Evolutionary conservation across 148 eudicot species (phyloP), one percentile per base, ranked within the genome.

Genomic region (Beta vulgaris): DNA sequence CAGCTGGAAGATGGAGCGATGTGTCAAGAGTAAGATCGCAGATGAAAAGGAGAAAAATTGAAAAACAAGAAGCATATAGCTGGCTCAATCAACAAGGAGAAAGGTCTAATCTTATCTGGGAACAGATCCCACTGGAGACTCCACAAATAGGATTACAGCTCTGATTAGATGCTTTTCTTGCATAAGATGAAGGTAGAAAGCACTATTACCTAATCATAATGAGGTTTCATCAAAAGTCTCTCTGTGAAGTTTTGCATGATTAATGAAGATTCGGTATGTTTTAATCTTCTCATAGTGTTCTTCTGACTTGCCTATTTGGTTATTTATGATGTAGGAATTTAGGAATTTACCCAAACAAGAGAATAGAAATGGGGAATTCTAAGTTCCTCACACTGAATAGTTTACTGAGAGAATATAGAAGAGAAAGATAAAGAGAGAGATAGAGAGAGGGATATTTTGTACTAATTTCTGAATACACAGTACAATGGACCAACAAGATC

Each of bases 1-100:
- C 85, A 25, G 75, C 82, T 69, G 87, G 86, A 75, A 86, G 87
- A 82, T 91, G 98, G 95, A 81, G 40, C 31, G 95, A 93, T 71
- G 97, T 83, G 59, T 86, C 92, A 9, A 91, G 90, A 77, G 66
- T 88, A 62, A 85, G 92, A 76, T 49, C 39, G 43, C 77, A 76
- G 57, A 91, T 91, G 89, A 84, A 80, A 78, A 81, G 39, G 64
- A 87, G 63, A 61, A 84, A 85, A 53, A 39, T 74, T 12, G 32
- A 72, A 55, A 88, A 86, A 81, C 85, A 83, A 74, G 75, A 79
- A 51, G 91, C 88, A 59, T 55, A 60, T 26, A 93, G 98, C 78
- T 87, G 98, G 98, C 75, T 93, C 34, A 78, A 81, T 51, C 77
- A 69, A 4, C 79, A 74, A 51, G 86, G 81, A 68, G 21, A 61